phyloP scores from a whole-genome alignment of 139 green algal genomes.

The Cymbomonas tetramitiformis region DNA sequence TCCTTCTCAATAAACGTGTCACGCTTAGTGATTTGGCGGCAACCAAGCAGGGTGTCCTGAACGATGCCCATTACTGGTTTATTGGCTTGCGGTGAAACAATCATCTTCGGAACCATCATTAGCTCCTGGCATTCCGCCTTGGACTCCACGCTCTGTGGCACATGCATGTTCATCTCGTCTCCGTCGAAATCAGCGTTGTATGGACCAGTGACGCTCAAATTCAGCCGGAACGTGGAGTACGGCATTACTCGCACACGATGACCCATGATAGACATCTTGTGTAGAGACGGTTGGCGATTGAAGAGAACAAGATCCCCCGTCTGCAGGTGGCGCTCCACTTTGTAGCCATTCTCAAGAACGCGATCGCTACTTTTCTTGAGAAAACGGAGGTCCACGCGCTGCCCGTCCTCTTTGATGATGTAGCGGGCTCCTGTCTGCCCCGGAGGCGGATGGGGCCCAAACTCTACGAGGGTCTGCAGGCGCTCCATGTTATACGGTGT shows the following conservation, averaged over 20 bases:
- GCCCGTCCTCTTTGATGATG: conserved; percentile 89
- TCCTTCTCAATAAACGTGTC: conserved; percentile 94
- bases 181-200: conserved; percentile 99
- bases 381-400: conserved; percentile 78
- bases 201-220: conserved; percentile 89
- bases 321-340: conserved; percentile 82
- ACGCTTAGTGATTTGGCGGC: conserved; percentile 83
- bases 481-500: conserved; percentile 40
- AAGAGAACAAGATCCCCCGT: conserved; percentile 95
- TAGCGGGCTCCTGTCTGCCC: conserved; percentile 86
- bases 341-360: conserved; percentile 63
- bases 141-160: conserved; percentile 81
- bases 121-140: conserved; percentile 84
- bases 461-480: conserved; percentile 79
- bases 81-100: conserved; percentile 92
- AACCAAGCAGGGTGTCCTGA: conserved; percentile 87
- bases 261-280: conserved; percentile 99
- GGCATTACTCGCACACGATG: conserved; percentile 78
- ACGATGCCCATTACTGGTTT: conserved; percentile 97
- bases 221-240: conserved; percentile 65
- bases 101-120: conserved; percentile 94
- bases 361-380: conserved; percentile 46
- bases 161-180: conserved; percentile 99
- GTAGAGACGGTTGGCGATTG: conserved; percentile 96
- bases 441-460: conserved; percentile 81